A percentile compares a stretch with the other conserved stretches of the same genome.
Conservation (phyloP, 176 grass and related monocot species). For the Aegilops tauschii region DNA sequence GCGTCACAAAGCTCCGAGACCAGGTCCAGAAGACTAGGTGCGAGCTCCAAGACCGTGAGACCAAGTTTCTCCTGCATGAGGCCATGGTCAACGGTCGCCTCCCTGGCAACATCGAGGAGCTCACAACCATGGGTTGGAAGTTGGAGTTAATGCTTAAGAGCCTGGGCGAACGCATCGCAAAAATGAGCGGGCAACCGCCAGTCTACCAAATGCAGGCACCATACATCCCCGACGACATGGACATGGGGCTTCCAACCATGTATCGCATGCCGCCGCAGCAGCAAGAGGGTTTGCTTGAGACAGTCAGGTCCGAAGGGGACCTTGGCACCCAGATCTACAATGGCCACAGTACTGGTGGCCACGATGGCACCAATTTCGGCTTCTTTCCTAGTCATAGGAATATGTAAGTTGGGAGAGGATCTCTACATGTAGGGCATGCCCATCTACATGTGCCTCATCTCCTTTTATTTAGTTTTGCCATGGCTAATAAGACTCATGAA, state of each 20-base stretch:
- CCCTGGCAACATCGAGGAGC: background rate
- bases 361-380: no score
- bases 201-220: background rate
- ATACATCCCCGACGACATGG: background rate
- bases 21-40: slow-evolving; percentile 1
- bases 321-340: no score
- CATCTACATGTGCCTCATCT: no score
- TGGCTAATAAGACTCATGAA: no score
- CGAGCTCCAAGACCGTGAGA: background rate
- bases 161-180: background rate
- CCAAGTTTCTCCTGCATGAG: slow-evolving; percentile 12
- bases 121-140: background rate
- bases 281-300: no score
- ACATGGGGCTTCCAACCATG: background rate
- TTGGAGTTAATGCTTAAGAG: background rate
- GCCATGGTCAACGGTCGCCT: background rate
- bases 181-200: background rate
- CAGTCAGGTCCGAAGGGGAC: no score
- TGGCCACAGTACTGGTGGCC: no score
- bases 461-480: no score
- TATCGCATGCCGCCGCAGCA: background rate
- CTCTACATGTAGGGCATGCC: no score
- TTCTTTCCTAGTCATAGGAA: no score
- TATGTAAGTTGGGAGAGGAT: no score
- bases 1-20: slow-evolving; percentile 15